Evolutionary conservation across 2,329 filamentous ascomycete genomes (phyloP), one percentile per base, ranked within the genome.

Genomic region (Diplodia mutila): DNA sequence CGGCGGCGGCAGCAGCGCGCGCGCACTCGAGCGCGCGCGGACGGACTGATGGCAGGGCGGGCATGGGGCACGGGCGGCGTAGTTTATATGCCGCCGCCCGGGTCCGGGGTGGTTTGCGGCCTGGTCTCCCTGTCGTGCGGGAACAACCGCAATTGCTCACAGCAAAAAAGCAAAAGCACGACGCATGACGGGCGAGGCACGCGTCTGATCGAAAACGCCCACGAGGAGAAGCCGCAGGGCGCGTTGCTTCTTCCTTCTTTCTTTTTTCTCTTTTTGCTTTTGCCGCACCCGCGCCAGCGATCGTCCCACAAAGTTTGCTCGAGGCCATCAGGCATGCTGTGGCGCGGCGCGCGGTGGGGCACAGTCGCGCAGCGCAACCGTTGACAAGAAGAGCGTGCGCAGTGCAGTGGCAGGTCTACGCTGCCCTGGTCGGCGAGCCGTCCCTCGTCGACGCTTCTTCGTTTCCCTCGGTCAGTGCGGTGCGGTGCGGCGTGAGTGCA

Each of bases 401-500:
- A n/a, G n/a, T n/a, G 32, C 9, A 11, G 32, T 34, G 34, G 34
- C 34, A 57, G 34, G n/a, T 7, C 54, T 59, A 32, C 54, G 34
- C 57, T 34, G 57, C 57, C 57, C 57, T 61, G 25, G 57, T 61
- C 57, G 39, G 25, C 57, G 57, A 61, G 57, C 57, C 57, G 57
- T 61, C 57, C 57, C 57, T 61, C 57, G 55, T 59, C 54, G 34
- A 49, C 55, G 37, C 39, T 61, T 59, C 39, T 61, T 59, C 54
- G 54, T 37, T 55, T 37, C 53, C 29, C 29, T 32, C 29, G n/a
- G 52, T 37, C 54, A 25, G 55, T 61, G n/a, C 57, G 51, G 57
- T 61, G 57, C 57, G 55, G 39, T 61, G 55, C 55, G 55, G 25
- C 55, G 55, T 48, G 55, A 48, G 54, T 29, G 54, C 54, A 25